A percentile compares a stretch with the other conserved stretches of the same genome.
These are phyloP conservation scores for Triadica sebifera DNA, from an alignment of 345 rosid species.

Conservation along the genomic window DNA sequence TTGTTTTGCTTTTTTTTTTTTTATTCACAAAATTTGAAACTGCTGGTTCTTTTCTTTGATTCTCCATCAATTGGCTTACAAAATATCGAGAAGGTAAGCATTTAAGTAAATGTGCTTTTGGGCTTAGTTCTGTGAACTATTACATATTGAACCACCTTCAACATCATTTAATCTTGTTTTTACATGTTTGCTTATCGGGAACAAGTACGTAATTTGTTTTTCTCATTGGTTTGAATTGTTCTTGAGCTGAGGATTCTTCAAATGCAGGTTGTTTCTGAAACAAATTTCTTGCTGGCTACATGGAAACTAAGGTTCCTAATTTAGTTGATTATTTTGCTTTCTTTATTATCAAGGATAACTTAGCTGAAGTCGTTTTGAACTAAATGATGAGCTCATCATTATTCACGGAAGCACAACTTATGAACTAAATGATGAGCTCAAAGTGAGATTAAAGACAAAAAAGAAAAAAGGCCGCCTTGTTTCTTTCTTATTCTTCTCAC, in stretches of 20 bases:
- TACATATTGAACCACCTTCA: neutral
- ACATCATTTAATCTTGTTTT: too few species aligned
- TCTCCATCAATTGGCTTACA: constrained; percentile 62
- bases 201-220: neutral
- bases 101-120: neutral
- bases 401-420: constrained; percentile 18
- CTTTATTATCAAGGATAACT: neutral
- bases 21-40: constrained; percentile 73
- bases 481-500: neutral
- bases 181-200: neutral
- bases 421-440: constrained; percentile 17
- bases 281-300: constrained; percentile 46
- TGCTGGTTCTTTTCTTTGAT: constrained; percentile 84
- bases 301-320: constrained; percentile 75
- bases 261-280: constrained; percentile 37
- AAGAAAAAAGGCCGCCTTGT: neutral
- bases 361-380: neutral
- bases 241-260: constrained; percentile 4
- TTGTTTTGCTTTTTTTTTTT: neutral
- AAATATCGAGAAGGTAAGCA: constrained; percentile 61
- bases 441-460: constrained; percentile 36
- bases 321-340: constrained; percentile 1
- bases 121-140: neutral
- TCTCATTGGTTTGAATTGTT: neutral
- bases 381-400: too few species aligned